phyloP scores from a whole-genome alignment of 2,329 filamentous ascomycete species.

The Talaromyces sp. region DNA sequence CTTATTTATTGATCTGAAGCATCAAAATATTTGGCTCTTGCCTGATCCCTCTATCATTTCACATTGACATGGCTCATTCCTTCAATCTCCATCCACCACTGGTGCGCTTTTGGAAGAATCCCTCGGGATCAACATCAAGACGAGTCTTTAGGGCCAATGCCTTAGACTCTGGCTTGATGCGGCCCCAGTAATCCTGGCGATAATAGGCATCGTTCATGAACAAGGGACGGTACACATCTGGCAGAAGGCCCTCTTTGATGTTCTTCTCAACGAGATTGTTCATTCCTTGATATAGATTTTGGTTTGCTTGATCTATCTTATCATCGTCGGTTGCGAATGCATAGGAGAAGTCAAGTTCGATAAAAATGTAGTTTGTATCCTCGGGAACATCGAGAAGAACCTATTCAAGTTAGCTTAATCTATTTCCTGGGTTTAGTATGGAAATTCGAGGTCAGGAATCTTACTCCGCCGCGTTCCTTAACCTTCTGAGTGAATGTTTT shows the following conservation, averaged over 20 bases:
- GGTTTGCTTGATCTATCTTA: slow-evolving; percentile 43
- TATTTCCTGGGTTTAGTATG: background rate
- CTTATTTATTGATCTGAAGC: background rate
- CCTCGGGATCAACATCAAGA: slow-evolving; percentile 42
- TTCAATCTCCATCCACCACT: slow-evolving; percentile 43
- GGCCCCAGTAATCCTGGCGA: slow-evolving; percentile 49
- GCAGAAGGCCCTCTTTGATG: slow-evolving; percentile 37
- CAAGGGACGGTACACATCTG: slow-evolving; percentile 46
- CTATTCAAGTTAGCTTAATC: slow-evolving; percentile 17
- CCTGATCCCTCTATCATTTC: background rate
- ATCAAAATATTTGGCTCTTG: background rate
- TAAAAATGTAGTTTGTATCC: slow-evolving; percentile 46
- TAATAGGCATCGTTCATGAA: slow-evolving; percentile 53
- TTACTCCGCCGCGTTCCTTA: slow-evolving; percentile 40
- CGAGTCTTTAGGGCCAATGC: slow-evolving; percentile 37
- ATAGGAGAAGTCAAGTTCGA: slow-evolving; percentile 51
- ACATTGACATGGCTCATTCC: background rate
- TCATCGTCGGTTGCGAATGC: slow-evolving; percentile 34
- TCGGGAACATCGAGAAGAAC: slow-evolving; percentile 47
- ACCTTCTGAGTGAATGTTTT: slow-evolving; percentile 36
- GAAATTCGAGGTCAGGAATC: slow-evolving; percentile 12
- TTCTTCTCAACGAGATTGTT: slow-evolving; percentile 38
- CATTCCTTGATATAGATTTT: slow-evolving; percentile 42
- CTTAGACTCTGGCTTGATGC: slow-evolving; percentile 34
- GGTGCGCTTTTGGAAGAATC: slow-evolving; percentile 45